Percentiles rank a stretch among this genome's conserved stretches.
Conservation (phyloP, 176 grass and related monocot genomes). For the Avena sativa region DNA sequence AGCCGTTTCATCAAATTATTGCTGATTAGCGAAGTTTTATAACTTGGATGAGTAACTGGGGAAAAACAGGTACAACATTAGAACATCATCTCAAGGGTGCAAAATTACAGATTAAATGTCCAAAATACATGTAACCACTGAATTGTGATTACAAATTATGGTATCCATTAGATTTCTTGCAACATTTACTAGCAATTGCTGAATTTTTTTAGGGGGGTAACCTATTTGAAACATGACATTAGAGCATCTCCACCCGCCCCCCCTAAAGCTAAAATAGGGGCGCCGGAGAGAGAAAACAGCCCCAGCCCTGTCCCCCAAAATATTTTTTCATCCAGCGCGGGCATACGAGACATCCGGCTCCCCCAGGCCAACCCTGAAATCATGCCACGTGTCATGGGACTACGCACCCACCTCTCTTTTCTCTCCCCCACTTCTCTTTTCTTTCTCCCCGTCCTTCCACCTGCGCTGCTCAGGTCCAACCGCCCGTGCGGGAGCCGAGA, state of each 20-base stretch:
- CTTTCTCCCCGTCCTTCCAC: too few species aligned
- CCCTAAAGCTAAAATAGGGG: too few species aligned
- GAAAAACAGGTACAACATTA: background rate
- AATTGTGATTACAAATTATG: constrained; percentile 11
- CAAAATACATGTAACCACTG: constrained; percentile 28
- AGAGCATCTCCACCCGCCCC: background rate
- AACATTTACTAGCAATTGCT: constrained; percentile 24
- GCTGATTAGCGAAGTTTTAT: constrained; percentile 6
- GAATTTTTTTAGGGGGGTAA: background rate
- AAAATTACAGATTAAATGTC: constrained; percentile 1
- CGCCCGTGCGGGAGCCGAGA: too few species aligned
- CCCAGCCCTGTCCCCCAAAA: too few species aligned
- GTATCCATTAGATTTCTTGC: constrained; percentile 35
- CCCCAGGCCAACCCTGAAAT: too few species aligned
- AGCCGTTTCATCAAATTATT: constrained; percentile 20
- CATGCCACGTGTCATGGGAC: too few species aligned
- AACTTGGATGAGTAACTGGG: constrained; percentile 15
- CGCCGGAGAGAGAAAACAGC: too few species aligned
- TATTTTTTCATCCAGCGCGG: too few species aligned
- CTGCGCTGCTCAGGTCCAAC: too few species aligned
- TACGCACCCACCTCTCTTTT: too few species aligned
- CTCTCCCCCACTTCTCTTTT: too few species aligned
- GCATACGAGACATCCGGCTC: too few species aligned
- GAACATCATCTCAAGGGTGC: background rate
- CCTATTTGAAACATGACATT: constrained; percentile 28